Percentiles rank a stretch among this genome's conserved stretches.
Evolutionary conservation across 2,329 filamentous ascomycete genomes (phyloP).

Genomic region (Alternaria panax): DNA sequence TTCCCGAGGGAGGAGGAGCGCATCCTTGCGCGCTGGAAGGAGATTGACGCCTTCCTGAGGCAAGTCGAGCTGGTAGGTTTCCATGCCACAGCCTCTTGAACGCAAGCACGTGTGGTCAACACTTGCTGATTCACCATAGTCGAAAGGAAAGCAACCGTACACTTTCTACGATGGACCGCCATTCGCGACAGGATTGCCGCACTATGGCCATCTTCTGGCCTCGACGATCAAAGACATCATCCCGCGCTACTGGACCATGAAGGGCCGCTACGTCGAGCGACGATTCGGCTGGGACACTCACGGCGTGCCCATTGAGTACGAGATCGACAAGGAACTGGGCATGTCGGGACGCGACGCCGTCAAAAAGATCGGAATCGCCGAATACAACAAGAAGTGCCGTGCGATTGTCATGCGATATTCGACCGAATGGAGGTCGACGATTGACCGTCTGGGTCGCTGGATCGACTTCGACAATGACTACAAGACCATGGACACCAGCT

Average conservation of each 20-base stretch:
- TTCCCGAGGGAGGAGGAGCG: slow-evolving; percentile 92
- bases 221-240: slow-evolving; percentile 98
- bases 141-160: slow-evolving; percentile 81
- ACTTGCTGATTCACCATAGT: slow-evolving; percentile 48
- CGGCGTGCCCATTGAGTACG: slow-evolving; percentile 92
- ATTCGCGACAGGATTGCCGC: slow-evolving; percentile 65
- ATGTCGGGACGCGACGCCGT: slow-evolving; percentile 90
- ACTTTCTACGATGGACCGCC: slow-evolving; percentile 85
- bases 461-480: slow-evolving; percentile 98
- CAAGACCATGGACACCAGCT: slow-evolving; percentile 94
- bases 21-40: slow-evolving; percentile 84
- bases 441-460: slow-evolving; percentile 90
- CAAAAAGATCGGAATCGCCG: slow-evolving; percentile 81
- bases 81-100: not conserved
- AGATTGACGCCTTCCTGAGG: slow-evolving; percentile 88
- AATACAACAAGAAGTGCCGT: slow-evolving; percentile 90
- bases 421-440: slow-evolving; percentile 83
- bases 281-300: slow-evolving; percentile 97
- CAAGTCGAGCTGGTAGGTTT: slow-evolving; percentile 74
- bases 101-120: not conserved
- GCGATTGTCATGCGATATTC: slow-evolving; percentile 94
- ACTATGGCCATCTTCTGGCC: slow-evolving; percentile 80
- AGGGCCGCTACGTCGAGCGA: slow-evolving; percentile 89
- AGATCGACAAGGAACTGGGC: slow-evolving; percentile 95
- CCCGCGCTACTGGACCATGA: slow-evolving; percentile 96